These are phyloP conservation scores for Xylariaceae sp. DNA, from an alignment of 2,329 filamentous ascomycete species.

Conservation along the genomic window DNA sequence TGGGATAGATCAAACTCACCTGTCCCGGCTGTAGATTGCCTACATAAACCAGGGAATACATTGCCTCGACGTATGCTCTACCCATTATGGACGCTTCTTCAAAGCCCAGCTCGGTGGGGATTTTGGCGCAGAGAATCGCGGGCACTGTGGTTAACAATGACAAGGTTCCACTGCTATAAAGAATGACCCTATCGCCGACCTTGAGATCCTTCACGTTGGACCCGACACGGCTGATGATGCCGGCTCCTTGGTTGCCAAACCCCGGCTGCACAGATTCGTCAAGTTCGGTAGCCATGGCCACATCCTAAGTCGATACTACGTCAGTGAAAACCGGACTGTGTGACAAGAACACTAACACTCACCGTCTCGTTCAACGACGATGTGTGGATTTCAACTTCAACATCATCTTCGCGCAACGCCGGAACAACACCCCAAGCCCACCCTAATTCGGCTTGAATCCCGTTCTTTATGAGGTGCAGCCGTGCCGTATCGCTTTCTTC, in stretches of 20 bases:
- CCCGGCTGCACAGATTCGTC: too few species aligned
- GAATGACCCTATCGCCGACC: slow-evolving; percentile 15
- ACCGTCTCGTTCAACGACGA: slow-evolving; percentile 10
- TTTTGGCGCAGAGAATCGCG: too few species aligned
- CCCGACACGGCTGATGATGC: slow-evolving; percentile 3
- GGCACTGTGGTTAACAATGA: too few species aligned
- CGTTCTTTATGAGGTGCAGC: not conserved
- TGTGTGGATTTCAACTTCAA: slow-evolving; percentile 1
- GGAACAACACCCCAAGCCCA: not conserved
- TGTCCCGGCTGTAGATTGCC: too few species aligned
- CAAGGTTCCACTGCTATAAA: not conserved
- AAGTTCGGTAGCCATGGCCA: too few species aligned
- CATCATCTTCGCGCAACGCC: not conserved
- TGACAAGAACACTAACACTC: not conserved
- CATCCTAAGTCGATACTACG: too few species aligned
- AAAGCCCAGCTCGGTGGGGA: too few species aligned
- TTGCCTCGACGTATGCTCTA: too few species aligned
- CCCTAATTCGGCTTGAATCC: not conserved
- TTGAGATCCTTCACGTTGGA: not conserved
- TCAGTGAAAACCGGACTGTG: too few species aligned
- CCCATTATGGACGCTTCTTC: too few species aligned
- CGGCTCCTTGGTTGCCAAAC: slow-evolving; percentile 6
- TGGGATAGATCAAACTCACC: too few species aligned
- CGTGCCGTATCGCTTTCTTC: not conserved
- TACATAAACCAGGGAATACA: too few species aligned